Conservation (phyloP, 2,329 filamentous ascomycete genomes). For the Colletotrichum higginsianum region DNA sequence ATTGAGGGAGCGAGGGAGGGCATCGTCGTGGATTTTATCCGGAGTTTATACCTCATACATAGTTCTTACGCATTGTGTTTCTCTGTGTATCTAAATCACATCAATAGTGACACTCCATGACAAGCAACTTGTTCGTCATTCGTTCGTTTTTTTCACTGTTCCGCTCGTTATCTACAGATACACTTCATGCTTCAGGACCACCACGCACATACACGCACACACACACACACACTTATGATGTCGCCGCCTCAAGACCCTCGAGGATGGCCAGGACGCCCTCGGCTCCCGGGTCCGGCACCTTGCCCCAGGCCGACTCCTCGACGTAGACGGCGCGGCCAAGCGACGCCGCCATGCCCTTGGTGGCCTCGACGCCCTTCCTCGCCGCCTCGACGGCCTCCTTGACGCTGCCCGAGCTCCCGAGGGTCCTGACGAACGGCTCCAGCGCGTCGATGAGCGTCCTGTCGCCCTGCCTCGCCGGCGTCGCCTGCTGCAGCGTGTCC, state of each 20-base stretch:
- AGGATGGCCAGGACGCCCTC: slow-evolving; percentile 74
- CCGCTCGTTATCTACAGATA: too few relatives aligned
- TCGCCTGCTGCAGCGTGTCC: slow-evolving; percentile 64
- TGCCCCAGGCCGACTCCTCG: slow-evolving; percentile 75
- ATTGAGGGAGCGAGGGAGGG: too few relatives aligned
- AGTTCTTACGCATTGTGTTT: too few relatives aligned
- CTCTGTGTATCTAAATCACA: not conserved
- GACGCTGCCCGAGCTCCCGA: slow-evolving; percentile 68
- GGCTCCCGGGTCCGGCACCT: slow-evolving; percentile 82
- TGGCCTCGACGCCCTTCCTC: slow-evolving; percentile 74
- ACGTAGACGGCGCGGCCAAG: slow-evolving; percentile 83
- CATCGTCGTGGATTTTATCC: not conserved
- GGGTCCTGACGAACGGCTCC: slow-evolving; percentile 75
- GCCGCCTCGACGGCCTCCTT: slow-evolving; percentile 67
- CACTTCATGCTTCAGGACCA: too few relatives aligned
- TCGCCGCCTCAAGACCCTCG: slow-evolving; percentile 65
- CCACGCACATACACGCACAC: too few relatives aligned
- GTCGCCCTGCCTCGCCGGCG: slow-evolving; percentile 79
- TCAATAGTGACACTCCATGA: too few relatives aligned
- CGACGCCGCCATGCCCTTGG: slow-evolving; percentile 81
- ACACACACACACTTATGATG: not conserved
- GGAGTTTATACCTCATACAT: not conserved
- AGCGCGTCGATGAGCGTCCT: slow-evolving; percentile 81
- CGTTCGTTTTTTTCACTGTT: too few relatives aligned
- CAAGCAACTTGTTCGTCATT: not conserved